Conservation (phyloP, 2,329 filamentous ascomycete genomes). For the Calonectria pteridis region DNA sequence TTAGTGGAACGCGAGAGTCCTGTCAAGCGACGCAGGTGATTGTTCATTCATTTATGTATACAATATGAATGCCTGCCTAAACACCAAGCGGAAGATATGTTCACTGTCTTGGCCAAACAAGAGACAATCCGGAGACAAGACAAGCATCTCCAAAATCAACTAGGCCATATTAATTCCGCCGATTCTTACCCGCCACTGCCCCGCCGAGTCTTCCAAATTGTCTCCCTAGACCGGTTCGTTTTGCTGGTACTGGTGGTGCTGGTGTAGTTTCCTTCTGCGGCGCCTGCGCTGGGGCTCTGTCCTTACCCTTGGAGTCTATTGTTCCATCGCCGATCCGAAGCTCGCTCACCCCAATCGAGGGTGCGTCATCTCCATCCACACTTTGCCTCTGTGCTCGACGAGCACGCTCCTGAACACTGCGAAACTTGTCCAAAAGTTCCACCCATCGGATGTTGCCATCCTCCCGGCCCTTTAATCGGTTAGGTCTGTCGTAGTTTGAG, state of each 20-base stretch:
- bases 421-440: conserved; percentile 95
- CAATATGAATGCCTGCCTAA: conserved; percentile 14
- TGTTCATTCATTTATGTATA: conserved; percentile 8
- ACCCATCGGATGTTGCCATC: conserved; percentile 90
- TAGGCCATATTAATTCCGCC: conserved; percentile 56
- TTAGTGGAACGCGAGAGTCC: conserved; percentile 74
- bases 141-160: conserved; percentile 25
- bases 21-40: conserved; percentile 53
- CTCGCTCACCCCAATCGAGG: conserved; percentile 58
- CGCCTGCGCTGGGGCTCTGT: conserved; percentile 53
- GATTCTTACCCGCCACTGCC: conserved; percentile 75
- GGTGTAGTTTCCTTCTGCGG: conserved; percentile 63
- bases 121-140: conserved; percentile 16
- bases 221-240: conserved; percentile 74
- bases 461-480: conserved; percentile 83
- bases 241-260: conserved; percentile 60
- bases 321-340: conserved; percentile 57
- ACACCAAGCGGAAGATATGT: conserved; percentile 3
- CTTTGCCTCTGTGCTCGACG: conserved; percentile 75
- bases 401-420: conserved; percentile 87
- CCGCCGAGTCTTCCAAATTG: conserved; percentile 79
- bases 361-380: conserved; percentile 63
- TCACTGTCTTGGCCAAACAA: conserved; percentile 5
- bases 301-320: conserved; percentile 57
- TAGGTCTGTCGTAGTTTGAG: conserved; percentile 77